phyloP scores from a whole-genome alignment of 495 filamentous ascomycete species.

The Aspergillus cavernicola region DNA sequence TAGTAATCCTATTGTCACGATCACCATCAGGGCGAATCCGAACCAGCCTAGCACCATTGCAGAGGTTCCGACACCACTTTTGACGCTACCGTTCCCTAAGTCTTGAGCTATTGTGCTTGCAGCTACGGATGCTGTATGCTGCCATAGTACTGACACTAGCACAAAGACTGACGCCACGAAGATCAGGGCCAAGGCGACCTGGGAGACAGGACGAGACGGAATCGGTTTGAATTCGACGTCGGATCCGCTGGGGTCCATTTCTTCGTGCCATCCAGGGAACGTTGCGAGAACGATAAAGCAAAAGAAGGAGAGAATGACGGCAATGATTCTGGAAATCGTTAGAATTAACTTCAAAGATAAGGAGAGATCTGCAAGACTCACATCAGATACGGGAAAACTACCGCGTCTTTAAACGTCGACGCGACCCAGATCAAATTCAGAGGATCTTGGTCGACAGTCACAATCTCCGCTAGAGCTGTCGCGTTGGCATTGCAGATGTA shows the following conservation, averaged over 20 bases:
- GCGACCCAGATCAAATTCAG: conserved; percentile 71
- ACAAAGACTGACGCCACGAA: conserved; percentile 66
- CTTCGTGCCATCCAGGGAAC: conserved; percentile 71
- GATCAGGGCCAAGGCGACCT: conserved; percentile 62
- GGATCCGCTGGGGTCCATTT: conserved; percentile 50
- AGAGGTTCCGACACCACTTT: conserved; percentile 80
- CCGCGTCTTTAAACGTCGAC: conserved; percentile 66
- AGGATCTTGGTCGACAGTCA: conserved; percentile 64
- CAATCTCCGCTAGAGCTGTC: conserved; percentile 58
- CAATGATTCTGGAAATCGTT: conserved; percentile 53
- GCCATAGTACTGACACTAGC: conserved; percentile 66
- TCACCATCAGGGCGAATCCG: conserved; percentile 83
- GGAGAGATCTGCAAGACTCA: conserved; percentile 29
- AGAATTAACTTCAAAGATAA: not conserved
- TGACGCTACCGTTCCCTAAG: conserved; percentile 88
- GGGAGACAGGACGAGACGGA: conserved; percentile 64
- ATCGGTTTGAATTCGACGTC: conserved; percentile 64
- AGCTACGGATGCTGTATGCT: conserved; percentile 90
- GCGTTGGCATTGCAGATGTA: conserved; percentile 68
- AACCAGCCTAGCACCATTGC: conserved; percentile 99
- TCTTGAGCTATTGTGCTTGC: conserved; percentile 91
- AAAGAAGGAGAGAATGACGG: conserved; percentile 66
- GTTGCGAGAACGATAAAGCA: conserved; percentile 68
- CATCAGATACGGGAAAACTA: conserved; percentile 69
- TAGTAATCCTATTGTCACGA: conserved; percentile 89